phyloP scores from a whole-genome alignment of 1,284 basidiomycete genomes.

The Inonotus hispidus region DNA sequence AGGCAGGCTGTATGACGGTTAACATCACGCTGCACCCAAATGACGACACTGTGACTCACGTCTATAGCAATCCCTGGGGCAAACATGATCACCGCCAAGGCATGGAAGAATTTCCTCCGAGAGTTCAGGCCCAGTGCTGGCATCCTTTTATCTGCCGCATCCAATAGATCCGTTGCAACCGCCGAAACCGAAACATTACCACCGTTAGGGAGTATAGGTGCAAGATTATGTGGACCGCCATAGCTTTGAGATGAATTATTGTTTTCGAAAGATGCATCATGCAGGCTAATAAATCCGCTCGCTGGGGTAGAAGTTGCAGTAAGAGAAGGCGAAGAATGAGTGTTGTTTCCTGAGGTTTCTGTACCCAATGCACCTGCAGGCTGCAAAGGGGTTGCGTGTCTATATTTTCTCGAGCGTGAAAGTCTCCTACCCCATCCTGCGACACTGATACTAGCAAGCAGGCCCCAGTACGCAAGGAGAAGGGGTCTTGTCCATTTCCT shows the following conservation, averaged over 20 bases:
- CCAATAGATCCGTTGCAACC: slow-evolving; percentile 77
- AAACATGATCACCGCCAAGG: slow-evolving; percentile 93
- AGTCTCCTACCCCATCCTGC: slow-evolving; percentile 92
- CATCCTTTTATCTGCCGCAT: slow-evolving; percentile 83
- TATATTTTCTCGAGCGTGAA: slow-evolving; percentile 64
- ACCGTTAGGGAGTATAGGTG: slow-evolving; percentile 46
- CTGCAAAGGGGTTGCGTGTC: slow-evolving; percentile 23
- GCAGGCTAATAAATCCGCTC: background rate
- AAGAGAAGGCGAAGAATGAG: background rate
- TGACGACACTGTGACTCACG: slow-evolving; percentile 49
- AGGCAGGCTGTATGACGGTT: slow-evolving; percentile 71
- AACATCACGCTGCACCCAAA: background rate
- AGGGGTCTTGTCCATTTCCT: slow-evolving; percentile 79
- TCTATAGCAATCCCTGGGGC: slow-evolving; percentile 90
- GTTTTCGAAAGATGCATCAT: background rate
- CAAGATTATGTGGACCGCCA: slow-evolving; percentile 39
- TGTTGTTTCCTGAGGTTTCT: background rate
- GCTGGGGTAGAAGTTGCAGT: slow-evolving; percentile 1
- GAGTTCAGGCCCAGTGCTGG: slow-evolving; percentile 91
- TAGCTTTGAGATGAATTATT: slow-evolving; percentile 23
- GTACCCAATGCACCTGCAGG: background rate
- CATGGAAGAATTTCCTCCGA: slow-evolving; percentile 97
- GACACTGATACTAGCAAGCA: slow-evolving; percentile 77
- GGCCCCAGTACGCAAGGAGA: slow-evolving; percentile 82
- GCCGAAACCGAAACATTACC: slow-evolving; percentile 52